Evolutionary conservation across 495 filamentous ascomycete species (phyloP).

Genomic region (Jackrogersella multiformis): DNA sequence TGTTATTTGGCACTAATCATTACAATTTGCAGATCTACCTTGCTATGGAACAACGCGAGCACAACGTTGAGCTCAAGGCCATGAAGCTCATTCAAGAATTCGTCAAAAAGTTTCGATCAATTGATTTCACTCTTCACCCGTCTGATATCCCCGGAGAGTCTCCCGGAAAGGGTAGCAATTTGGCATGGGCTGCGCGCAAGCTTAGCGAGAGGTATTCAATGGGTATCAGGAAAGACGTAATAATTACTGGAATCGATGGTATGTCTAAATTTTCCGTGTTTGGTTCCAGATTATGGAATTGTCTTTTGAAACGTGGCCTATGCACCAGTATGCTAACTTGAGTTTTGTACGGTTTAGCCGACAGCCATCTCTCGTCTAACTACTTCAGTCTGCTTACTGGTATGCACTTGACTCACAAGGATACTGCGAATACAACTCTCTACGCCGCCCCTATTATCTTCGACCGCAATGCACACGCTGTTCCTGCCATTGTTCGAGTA

Average conservation of each 20-base stretch:
- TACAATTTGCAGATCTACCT: conserved; percentile 63
- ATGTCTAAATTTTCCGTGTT: conserved; percentile 44
- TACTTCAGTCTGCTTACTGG: conserved; percentile 70
- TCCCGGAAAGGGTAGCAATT: conserved; percentile 74
- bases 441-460: conserved; percentile 77
- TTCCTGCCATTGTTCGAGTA: conserved; percentile 71
- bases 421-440: conserved; percentile 65
- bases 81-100: conserved; percentile 62
- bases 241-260: conserved; percentile 77
- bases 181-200: conserved; percentile 70
- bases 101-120: conserved; percentile 66
- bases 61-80: conserved; percentile 63
- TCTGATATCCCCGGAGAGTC: conserved; percentile 68
- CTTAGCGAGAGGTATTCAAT: conserved; percentile 65
- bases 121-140: conserved; percentile 70
- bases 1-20: conserved; percentile 14
- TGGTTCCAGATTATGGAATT: too few species aligned
- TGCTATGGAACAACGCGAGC: conserved; percentile 75
- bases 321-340: conserved; percentile 38
- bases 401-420: conserved; percentile 64
- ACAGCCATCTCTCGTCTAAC: conserved; percentile 71
- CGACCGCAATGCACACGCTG: conserved; percentile 73
- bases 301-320: background rate
- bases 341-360: conserved; percentile 56
- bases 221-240: conserved; percentile 63